Evolutionary conservation across 2,329 filamentous ascomycete genomes (phyloP).

Genomic region (Drechslera avenae): DNA sequence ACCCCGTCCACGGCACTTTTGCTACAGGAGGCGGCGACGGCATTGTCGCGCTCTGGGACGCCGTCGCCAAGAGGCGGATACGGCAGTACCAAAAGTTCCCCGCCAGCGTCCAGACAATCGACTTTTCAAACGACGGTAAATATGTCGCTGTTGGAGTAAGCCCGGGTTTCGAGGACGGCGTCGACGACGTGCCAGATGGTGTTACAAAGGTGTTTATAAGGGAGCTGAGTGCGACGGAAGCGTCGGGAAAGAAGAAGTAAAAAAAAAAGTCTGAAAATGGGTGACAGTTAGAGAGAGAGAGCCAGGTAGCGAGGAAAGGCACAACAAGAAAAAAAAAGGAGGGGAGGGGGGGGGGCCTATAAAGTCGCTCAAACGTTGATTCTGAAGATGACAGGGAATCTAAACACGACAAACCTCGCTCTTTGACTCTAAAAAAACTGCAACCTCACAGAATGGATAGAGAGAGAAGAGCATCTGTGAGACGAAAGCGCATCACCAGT

Average conservation of each 20-base stretch:
- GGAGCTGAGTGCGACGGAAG: conserved; percentile 85
- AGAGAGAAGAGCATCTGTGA: too few relatives aligned
- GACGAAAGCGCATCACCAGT: too few relatives aligned
- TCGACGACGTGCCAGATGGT: conserved; percentile 77
- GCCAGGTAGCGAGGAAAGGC: too few relatives aligned
- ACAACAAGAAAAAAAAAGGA: too few relatives aligned
- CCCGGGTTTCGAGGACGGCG: conserved; percentile 85
- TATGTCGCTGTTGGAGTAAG: conserved; percentile 81
- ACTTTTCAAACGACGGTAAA: conserved; percentile 77
- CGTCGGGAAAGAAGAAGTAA: conserved; percentile 78
- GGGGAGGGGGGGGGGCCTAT: too few relatives aligned
- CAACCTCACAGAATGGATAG: too few relatives aligned
- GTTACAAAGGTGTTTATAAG: conserved; percentile 77
- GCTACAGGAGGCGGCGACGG: conserved; percentile 89
- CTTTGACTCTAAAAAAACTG: too few relatives aligned
- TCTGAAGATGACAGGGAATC: too few relatives aligned
- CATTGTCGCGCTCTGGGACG: conserved; percentile 92
- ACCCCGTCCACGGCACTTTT: conserved; percentile 81
- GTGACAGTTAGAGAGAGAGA: too few relatives aligned
- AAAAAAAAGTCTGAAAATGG: neutral
- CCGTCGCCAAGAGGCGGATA: conserved; percentile 85
- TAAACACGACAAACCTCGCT: too few relatives aligned
- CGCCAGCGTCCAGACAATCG: conserved; percentile 76
- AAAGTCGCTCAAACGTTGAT: too few relatives aligned
- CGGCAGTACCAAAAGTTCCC: conserved; percentile 86